Base-by-base conservation (phyloP, 2,329 filamentous ascomycete genomes). In the Penicillium sp. region DNA sequence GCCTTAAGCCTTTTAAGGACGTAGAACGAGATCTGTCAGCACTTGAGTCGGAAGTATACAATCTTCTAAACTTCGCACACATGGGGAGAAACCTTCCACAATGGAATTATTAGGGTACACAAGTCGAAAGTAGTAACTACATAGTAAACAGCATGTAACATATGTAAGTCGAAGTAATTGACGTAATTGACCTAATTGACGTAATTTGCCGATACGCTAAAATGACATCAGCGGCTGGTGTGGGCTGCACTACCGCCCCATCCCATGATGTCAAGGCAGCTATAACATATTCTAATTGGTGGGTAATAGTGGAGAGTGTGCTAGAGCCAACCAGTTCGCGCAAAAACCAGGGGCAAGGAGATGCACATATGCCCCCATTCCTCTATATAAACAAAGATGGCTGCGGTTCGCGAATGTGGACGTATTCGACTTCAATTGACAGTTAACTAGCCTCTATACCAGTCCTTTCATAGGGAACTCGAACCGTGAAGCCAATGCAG, bases 151-250 rank as follows among this genome's bases (percentile, higher is more conserved):
- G 33, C 13, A 35, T 35, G 33, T n/a, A n/a, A n/a, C n/a, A n/a
- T 35, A 31, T 44, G 25, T 44, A 27, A 44, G 15, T 27, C n/a
- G 25, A 9, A 10, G 29, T 49, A 49, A 49, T 49, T 21, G 25
- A 50, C 23, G 48, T 50, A 27, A 49, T 12, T n/a, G 27, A 1
- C 25, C n/a, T 48, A 35, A 48, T 48, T 17, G 23, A 39, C 35
- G 48, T 50, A 52, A 36, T 36, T 39, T 49, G 27, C 27, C 10
- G 36, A 10, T 21, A 55, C 27, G 27, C 21, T 13, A 6, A 17
- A 33, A 62, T 66, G 63, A 66, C 62, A 65, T 67, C 62, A 67
- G 60, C 56, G 65, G 65, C 63, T 64, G 57, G 39, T n/a, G 29
- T 39, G 19, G 23, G 17, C 19, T 38, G 15, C 12, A 25, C 25